Percentiles rank a stretch among this genome's conserved stretches.
Evolutionary conservation across 495 filamentous ascomycete species (phyloP).

Genomic region (Venustampulla echinocandica): DNA sequence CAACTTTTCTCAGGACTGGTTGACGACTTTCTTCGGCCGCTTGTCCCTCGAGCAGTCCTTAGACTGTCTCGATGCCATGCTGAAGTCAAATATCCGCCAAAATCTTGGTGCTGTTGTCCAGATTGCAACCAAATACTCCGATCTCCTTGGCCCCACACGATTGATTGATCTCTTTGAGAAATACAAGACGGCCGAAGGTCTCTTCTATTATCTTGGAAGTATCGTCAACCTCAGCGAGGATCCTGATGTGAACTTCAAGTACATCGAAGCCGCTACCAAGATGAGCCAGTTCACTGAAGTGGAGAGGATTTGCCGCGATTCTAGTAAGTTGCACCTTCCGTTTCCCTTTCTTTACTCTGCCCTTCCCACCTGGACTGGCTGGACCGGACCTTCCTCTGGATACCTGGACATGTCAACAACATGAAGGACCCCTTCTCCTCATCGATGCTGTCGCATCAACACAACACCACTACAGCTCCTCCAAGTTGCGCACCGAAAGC

Average conservation of each 20-base stretch:
- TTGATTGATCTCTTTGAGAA: slow-evolving; percentile 94
- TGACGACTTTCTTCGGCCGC: slow-evolving; percentile 84
- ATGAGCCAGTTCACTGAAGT: slow-evolving; percentile 91
- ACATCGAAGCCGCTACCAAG: slow-evolving; percentile 91
- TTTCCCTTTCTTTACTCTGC: neutral
- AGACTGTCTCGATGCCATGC: slow-evolving; percentile 92
- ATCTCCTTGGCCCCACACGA: slow-evolving; percentile 80
- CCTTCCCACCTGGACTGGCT: too few relatives aligned
- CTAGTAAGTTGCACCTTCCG: slow-evolving; percentile 39
- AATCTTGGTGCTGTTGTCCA: slow-evolving; percentile 91
- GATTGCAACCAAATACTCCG: slow-evolving; percentile 94
- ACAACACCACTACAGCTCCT: too few relatives aligned
- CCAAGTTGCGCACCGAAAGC: too few relatives aligned
- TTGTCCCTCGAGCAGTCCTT: slow-evolving; percentile 91
- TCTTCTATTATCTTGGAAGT: slow-evolving; percentile 96
- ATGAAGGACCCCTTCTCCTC: neutral
- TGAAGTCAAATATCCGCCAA: slow-evolving; percentile 90
- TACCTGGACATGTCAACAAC: neutral
- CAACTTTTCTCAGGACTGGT: slow-evolving; percentile 79
- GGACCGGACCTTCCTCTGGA: neutral
- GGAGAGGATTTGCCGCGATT: slow-evolving; percentile 93
- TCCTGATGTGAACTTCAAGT: slow-evolving; percentile 95
- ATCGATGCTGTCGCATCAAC: neutral
- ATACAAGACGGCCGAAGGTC: slow-evolving; percentile 90
- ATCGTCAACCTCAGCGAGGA: slow-evolving; percentile 97